A percentile compares a stretch with the other conserved stretches of the same genome.
These are phyloP conservation scores for Capronia coronata DNA, from an alignment of 2,329 filamentous ascomycete species.

Conservation along the genomic window DNA sequence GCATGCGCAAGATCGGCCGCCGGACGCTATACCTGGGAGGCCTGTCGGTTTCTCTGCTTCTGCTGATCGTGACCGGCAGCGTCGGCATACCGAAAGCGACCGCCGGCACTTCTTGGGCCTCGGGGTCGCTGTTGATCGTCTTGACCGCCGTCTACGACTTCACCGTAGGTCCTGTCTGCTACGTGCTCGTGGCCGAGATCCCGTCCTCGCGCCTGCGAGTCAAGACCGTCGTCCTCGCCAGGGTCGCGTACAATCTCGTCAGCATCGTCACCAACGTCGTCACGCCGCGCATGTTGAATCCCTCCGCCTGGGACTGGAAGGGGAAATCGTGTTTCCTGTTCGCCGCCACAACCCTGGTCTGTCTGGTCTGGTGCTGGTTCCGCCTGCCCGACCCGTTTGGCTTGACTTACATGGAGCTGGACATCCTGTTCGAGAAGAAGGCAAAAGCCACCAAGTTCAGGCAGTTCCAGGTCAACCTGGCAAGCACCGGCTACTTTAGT, in stretches of 20 bases:
- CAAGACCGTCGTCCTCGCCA: conserved; percentile 50
- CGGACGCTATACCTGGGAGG: not conserved
- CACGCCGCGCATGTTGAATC: conserved; percentile 29
- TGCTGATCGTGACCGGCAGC: not conserved
- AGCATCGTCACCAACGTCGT: conserved; percentile 38
- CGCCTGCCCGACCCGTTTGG: conserved; percentile 39
- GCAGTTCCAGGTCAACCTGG: conserved; percentile 28
- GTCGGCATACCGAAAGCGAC: not conserved
- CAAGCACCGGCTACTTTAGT: conserved; percentile 26
- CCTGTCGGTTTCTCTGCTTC: not conserved
- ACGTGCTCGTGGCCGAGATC: conserved; percentile 48
- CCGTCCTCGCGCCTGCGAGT: conserved; percentile 49
- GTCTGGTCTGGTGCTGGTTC: conserved; percentile 35
- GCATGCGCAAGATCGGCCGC: not conserved
- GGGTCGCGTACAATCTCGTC: conserved; percentile 46
- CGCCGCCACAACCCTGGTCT: conserved; percentile 33
- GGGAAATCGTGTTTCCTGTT: conserved; percentile 35
- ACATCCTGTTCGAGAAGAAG: conserved; percentile 38
- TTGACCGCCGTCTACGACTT: conserved; percentile 51
- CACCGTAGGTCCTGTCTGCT: conserved; percentile 50
- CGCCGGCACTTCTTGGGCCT: conserved; percentile 19
- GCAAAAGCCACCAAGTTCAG: conserved; percentile 35
- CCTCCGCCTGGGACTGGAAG: conserved; percentile 37
- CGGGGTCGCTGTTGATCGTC: conserved; percentile 45
- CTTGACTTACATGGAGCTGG: conserved; percentile 39